phyloP scores from a whole-genome alignment of 345 rosid species.

The Punica granatum region DNA sequence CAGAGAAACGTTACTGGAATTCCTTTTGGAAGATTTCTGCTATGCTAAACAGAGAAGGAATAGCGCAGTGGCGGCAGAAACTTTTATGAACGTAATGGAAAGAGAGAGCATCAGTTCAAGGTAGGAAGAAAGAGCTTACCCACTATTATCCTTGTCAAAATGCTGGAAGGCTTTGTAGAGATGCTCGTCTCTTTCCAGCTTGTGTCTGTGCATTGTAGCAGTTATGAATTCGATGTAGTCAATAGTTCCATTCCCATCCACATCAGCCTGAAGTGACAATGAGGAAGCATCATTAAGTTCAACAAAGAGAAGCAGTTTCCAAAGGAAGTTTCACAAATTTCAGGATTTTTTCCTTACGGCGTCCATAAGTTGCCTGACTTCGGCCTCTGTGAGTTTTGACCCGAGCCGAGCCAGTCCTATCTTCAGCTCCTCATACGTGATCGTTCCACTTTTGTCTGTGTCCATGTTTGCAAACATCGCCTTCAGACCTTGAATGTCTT shows the following conservation, averaged over 20 bases:
- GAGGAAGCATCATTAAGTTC: background rate
- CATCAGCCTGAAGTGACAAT: constrained; percentile 57
- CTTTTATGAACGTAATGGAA: no score
- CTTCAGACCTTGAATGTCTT: constrained; percentile 76
- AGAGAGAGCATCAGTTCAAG: background rate
- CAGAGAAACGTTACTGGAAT: no score
- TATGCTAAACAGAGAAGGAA: background rate
- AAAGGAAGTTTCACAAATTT: no score
- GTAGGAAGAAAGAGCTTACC: constrained; percentile 34
- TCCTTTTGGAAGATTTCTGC: background rate
- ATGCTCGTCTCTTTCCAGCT: constrained; percentile 68
- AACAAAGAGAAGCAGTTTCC: background rate
- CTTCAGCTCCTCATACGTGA: constrained; percentile 77
- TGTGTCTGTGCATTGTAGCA: constrained; percentile 84
- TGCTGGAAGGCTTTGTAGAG: constrained; percentile 76
- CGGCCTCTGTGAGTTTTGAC: constrained; percentile 66
- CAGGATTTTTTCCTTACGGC: constrained; percentile 42
- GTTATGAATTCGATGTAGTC: constrained; percentile 84
- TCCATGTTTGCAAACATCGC: constrained; percentile 71
- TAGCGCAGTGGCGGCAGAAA: background rate
- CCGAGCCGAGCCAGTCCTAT: constrained; percentile 69
- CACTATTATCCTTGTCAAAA: constrained; percentile 79
- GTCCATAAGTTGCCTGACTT: constrained; percentile 86
- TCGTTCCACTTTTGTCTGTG: constrained; percentile 75
- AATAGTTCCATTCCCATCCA: constrained; percentile 77